Evolutionary conservation across 352 stramenopile species (phyloP).

Genomic region (Salisapilia sapeloensis): DNA sequence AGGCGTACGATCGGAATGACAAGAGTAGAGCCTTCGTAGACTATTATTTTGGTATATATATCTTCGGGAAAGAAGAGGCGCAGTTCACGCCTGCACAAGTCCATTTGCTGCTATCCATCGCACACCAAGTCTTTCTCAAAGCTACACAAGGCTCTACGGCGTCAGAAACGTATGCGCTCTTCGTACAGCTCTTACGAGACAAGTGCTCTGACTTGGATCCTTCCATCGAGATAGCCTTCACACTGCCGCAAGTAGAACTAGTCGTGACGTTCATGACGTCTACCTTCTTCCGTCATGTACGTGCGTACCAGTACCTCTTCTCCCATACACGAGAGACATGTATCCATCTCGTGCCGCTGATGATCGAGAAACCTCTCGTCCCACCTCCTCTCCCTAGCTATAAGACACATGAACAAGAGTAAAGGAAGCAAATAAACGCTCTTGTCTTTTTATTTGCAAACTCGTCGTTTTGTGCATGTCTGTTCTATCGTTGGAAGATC

Average conservation of each 20-base stretch:
- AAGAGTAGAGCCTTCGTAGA: constrained; percentile 31
- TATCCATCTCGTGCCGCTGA: constrained; percentile 10
- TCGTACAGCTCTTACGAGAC: too few relatives aligned
- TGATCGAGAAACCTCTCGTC: constrained; percentile 29
- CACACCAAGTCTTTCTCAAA: constrained; percentile 31
- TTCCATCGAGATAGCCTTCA: too few relatives aligned
- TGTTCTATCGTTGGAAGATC: constrained; percentile 12
- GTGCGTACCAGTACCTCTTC: constrained; percentile 45
- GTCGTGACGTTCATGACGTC: constrained; percentile 53
- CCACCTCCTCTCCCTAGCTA: constrained; percentile 14
- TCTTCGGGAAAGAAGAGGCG: constrained; percentile 36
- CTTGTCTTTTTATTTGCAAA: too few relatives aligned
- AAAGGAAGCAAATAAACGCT: too few relatives aligned
- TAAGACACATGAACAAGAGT: not conserved
- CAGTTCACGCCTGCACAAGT: constrained; percentile 13
- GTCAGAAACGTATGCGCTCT: too few relatives aligned
- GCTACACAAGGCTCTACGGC: too few relatives aligned
- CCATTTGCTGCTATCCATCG: constrained; percentile 23
- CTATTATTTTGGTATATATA: constrained; percentile 44
- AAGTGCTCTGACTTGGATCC: too few relatives aligned
- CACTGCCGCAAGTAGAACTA: constrained; percentile 16
- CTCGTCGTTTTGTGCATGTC: too few relatives aligned
- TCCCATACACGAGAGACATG: constrained; percentile 9
- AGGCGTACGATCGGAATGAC: constrained; percentile 30
- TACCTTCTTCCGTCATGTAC: constrained; percentile 52